These are phyloP conservation scores for Globisporangium parvum DNA, from an alignment of 352 stramenopile genomes.

Conservation along the genomic window DNA sequence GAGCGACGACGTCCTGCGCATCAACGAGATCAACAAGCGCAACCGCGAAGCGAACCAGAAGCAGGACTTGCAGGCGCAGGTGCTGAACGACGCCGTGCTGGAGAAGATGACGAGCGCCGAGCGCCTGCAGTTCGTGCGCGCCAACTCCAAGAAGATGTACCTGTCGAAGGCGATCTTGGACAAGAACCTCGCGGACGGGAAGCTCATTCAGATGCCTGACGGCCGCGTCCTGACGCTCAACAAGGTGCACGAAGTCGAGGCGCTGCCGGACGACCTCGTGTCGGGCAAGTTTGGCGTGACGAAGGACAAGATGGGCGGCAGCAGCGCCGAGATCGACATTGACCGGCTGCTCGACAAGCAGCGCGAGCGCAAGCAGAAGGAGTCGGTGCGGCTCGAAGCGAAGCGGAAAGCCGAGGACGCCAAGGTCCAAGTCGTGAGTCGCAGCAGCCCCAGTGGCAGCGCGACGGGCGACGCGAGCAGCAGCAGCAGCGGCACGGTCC, in stretches of 20 bases:
- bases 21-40: slow-evolving; percentile 82
- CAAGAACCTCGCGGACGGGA: slow-evolving; percentile 71
- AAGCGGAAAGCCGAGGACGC: slow-evolving; percentile 18
- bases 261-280: slow-evolving; percentile 70
- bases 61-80: slow-evolving; percentile 71
- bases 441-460: background rate
- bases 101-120: slow-evolving; percentile 82
- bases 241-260: slow-evolving; percentile 79
- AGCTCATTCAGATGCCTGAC: slow-evolving; percentile 62
- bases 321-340: slow-evolving; percentile 63
- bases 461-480: too few relatives aligned
- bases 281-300: slow-evolving; percentile 30
- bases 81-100: slow-evolving; percentile 66
- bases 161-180: slow-evolving; percentile 78
- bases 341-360: slow-evolving; percentile 68
- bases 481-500: slow-evolving; percentile 32
- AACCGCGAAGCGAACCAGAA: slow-evolving; percentile 80
- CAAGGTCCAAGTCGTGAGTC: slow-evolving; percentile 55
- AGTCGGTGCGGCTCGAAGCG: slow-evolving; percentile 29
- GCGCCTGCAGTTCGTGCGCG: slow-evolving; percentile 76
- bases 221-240: slow-evolving; percentile 83
- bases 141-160: slow-evolving; percentile 83
- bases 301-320: slow-evolving; percentile 22
- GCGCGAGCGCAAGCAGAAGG: slow-evolving; percentile 45
- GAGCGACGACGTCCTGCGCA: slow-evolving; percentile 74